Percentiles rank a stretch among this genome's conserved stretches.
Conservation (phyloP, 164 flowering plant genomes). For the Liquidambar formosana region DNA sequence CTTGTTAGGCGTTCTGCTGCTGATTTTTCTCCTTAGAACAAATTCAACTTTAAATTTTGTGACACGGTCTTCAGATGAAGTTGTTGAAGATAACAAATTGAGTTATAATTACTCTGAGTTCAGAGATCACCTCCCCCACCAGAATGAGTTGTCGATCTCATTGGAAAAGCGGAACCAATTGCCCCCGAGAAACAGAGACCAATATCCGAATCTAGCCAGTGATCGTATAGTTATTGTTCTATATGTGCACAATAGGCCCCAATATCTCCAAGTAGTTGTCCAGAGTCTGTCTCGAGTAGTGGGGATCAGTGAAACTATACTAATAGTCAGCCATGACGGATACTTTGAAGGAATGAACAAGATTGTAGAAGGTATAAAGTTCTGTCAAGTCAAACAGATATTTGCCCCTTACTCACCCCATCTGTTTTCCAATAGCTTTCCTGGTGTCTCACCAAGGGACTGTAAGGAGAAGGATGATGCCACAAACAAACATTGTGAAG, state of each 20-base stretch:
- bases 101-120: not conserved
- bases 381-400: conserved; percentile 93
- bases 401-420: conserved; percentile 91
- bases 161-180: conserved; percentile 56
- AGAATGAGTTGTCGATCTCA: conserved; percentile 51
- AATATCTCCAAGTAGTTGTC: conserved; percentile 71
- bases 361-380: conserved; percentile 65
- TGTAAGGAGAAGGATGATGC: conserved; percentile 69
- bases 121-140: conserved; percentile 35
- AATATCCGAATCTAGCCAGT: conserved; percentile 56
- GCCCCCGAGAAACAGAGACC: conserved; percentile 75
- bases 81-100: conserved; percentile 4
- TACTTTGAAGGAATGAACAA: conserved; percentile 82
- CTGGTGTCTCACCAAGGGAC: conserved; percentile 70
- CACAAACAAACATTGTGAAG: conserved; percentile 44
- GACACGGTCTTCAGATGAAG: conserved; percentile 14
- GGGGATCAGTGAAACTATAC: conserved; percentile 77
- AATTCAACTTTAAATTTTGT: conserved; percentile 24
- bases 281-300: conserved; percentile 69
- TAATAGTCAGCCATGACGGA: conserved; percentile 92
- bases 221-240: conserved; percentile 70
- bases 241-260: conserved; percentile 94
- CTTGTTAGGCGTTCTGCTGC: conserved; percentile 37
- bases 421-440: conserved; percentile 63
- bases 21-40: conserved; percentile 37